Conservation (phyloP, 2,329 filamentous ascomycete genomes). For the Talaromyces islandicus region DNA sequence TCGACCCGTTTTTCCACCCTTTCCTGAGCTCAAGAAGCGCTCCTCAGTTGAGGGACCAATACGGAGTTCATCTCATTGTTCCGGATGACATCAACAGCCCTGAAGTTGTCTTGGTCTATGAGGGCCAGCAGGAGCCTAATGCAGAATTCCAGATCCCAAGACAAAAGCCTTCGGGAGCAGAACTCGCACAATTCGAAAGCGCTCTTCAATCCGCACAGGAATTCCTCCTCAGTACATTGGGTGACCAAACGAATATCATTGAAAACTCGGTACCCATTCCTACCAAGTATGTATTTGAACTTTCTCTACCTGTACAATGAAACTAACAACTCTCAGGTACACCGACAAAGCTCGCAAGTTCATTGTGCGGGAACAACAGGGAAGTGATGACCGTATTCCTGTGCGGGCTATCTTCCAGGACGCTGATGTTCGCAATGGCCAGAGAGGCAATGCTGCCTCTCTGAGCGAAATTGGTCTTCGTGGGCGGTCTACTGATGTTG, state of each 20-base stretch:
- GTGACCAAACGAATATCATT: slow-evolving; percentile 50
- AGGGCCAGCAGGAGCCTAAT: slow-evolving; percentile 37
- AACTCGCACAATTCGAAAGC: slow-evolving; percentile 52
- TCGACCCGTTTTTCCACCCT: slow-evolving; percentile 46
- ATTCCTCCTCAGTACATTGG: slow-evolving; percentile 48
- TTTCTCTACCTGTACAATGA: background rate
- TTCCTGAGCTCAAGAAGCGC: slow-evolving; percentile 38
- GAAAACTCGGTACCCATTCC: slow-evolving; percentile 50
- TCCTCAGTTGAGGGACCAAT: slow-evolving; percentile 34
- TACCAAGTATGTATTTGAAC: slow-evolving; percentile 37
- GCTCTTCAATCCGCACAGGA: slow-evolving; percentile 55
- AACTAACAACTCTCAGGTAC: slow-evolving; percentile 34
- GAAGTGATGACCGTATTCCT: slow-evolving; percentile 48
- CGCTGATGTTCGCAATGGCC: slow-evolving; percentile 16
- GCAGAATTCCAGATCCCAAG: slow-evolving; percentile 51
- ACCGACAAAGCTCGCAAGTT: slow-evolving; percentile 59
- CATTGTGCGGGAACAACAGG: slow-evolving; percentile 51
- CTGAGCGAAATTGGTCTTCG: slow-evolving; percentile 60
- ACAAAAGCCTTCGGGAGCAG: slow-evolving; percentile 49
- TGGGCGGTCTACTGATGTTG: slow-evolving; percentile 68
- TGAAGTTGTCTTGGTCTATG: slow-evolving; percentile 46
- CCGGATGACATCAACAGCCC: slow-evolving; percentile 39
- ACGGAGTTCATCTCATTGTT: slow-evolving; percentile 44
- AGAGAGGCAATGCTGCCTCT: slow-evolving; percentile 42
- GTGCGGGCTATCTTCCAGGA: slow-evolving; percentile 50